Evolutionary conservation across 352 stramenopile species (phyloP).

Genomic region (Phytophthora pini): DNA sequence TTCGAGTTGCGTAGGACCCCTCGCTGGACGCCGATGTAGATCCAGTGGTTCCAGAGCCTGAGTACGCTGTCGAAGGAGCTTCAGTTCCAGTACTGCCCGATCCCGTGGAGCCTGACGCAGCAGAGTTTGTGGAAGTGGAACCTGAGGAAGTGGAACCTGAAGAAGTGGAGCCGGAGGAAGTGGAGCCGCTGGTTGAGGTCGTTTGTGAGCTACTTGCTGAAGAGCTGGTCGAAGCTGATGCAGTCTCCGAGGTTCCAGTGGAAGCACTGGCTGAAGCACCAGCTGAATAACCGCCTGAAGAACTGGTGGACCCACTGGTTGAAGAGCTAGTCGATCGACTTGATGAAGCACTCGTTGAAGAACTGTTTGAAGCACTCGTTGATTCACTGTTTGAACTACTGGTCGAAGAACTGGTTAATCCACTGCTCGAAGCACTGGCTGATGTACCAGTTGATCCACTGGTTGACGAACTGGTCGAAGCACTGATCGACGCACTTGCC

Average conservation of each 20-base stretch:
- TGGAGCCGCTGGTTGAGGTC: constrained; percentile 8
- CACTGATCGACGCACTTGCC: constrained; percentile 1
- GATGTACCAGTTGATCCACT: constrained; percentile 11
- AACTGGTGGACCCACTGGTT: neutral
- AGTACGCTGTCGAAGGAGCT: neutral
- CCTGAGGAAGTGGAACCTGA: neutral
- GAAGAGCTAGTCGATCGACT: neutral
- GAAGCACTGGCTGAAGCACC: constrained; percentile 4
- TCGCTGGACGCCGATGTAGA: constrained; percentile 1
- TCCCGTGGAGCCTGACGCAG: neutral
- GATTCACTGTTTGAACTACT: constrained; percentile 9
- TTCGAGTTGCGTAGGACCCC: constrained; percentile 12
- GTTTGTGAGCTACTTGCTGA: constrained; percentile 5
- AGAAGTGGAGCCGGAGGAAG: neutral
- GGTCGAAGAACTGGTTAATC: constrained; percentile 2
- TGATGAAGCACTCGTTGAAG: neutral
- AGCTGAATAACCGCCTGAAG: neutral
- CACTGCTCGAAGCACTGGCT: constrained; percentile 1
- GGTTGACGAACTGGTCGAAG: constrained; percentile 6
- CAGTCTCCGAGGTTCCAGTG: neutral
- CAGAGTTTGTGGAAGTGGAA: no score
- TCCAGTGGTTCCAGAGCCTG: neutral
- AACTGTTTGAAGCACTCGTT: neutral
- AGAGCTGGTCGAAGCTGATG: neutral
- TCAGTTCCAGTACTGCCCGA: constrained; percentile 6